phyloP scores from a whole-genome alignment of 768 basidiomycete species.

The Russula olivacea region DNA sequence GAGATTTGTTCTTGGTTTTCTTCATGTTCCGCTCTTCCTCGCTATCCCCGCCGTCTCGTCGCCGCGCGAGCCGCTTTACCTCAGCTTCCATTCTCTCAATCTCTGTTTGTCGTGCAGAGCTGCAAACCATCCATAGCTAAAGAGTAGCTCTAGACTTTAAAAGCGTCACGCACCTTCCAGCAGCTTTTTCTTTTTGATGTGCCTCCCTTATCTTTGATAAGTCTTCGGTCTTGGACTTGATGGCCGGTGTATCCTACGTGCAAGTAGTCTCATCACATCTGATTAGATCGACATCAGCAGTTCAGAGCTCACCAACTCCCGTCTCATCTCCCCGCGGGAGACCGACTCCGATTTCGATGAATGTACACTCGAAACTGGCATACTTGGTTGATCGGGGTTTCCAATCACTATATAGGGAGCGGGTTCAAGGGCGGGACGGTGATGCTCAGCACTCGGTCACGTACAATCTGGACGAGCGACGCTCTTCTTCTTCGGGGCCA shows the following conservation, averaged over 20 bases:
- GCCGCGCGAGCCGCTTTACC: conserved; percentile 69
- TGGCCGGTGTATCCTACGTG: conserved; percentile 30
- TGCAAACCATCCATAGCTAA: conserved; percentile 30
- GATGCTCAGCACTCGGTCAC: conserved; percentile 29
- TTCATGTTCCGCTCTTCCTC: conserved; percentile 58
- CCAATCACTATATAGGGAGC: conserved; percentile 32
- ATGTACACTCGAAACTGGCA: conserved; percentile 18
- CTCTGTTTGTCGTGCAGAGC: conserved; percentile 61
- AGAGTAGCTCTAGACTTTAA: not conserved
- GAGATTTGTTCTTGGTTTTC: conserved; percentile 58
- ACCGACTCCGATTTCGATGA: not conserved
- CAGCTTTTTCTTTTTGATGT: conserved; percentile 65
- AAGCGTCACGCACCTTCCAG: conserved; percentile 43
- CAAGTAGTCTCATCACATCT: conserved; percentile 5
- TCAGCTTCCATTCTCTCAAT: conserved; percentile 87
- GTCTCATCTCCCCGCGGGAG: not conserved
- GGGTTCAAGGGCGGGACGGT: not conserved
- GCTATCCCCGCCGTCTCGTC: conserved; percentile 53
- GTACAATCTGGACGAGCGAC: conserved; percentile 80
- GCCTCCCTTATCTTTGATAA: conserved; percentile 68
- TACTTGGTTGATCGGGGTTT: conserved; percentile 28
- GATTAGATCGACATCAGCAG: not conserved
- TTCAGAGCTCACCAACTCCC: conserved; percentile 7
- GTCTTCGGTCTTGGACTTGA: conserved; percentile 44
- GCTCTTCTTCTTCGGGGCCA: conserved; percentile 66